Conservation (phyloP, 2,329 filamentous ascomycete genomes). For the Epichloe gansuensis region DNA sequence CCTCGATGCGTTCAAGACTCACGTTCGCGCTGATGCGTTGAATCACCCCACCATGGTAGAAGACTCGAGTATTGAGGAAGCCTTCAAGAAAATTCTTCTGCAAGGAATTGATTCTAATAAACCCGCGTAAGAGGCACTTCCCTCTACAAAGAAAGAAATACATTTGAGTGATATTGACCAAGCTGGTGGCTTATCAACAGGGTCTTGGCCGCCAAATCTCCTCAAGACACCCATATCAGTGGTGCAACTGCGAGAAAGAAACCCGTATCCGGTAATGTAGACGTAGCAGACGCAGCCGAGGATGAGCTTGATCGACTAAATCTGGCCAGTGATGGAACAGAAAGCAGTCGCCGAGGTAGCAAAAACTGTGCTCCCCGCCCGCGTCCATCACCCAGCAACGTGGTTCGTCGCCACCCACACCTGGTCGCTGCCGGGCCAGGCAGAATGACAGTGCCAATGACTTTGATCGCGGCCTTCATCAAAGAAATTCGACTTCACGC, state of each 20-base stretch:
- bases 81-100: constrained; percentile 13
- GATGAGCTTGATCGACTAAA: constrained; percentile 5
- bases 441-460: constrained; percentile 9
- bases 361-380: constrained; percentile 20
- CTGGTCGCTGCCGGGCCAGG: constrained; percentile 9
- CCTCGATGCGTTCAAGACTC: constrained; percentile 16
- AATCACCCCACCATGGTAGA: constrained; percentile 12
- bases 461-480: constrained; percentile 13
- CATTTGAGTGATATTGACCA: not conserved
- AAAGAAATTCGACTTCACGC: constrained; percentile 10
- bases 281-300: constrained; percentile 1
- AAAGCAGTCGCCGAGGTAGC: constrained; percentile 9
- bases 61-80: constrained; percentile 15
- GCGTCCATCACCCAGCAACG: constrained; percentile 11
- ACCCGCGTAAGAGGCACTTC: not conserved
- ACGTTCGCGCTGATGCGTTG: constrained; percentile 10
- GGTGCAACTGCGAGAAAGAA: constrained; percentile 6
- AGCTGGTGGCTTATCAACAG: not conserved
- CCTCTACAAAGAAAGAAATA: not conserved
- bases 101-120: not conserved
- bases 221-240: not conserved
- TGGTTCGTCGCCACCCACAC: constrained; percentile 11
- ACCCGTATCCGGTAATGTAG: constrained; percentile 3
- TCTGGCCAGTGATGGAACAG: constrained; percentile 2
- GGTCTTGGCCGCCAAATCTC: not conserved